Conservation (phyloP, 371 early-diverging fungal species). For the Mortierella sp. region DNA sequence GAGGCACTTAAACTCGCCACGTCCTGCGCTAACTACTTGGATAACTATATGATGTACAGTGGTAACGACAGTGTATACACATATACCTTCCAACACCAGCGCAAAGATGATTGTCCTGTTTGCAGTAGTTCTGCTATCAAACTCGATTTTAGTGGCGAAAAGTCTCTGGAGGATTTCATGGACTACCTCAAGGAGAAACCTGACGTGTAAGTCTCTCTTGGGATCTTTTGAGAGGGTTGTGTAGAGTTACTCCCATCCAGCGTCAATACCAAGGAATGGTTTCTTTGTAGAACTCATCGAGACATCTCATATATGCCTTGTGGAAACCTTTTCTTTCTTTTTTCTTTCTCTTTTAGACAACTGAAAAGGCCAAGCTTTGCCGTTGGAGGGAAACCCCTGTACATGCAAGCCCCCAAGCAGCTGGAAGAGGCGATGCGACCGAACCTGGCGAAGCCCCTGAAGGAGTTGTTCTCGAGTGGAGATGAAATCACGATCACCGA, state of each 20-base stretch:
- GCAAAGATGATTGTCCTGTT: conserved; percentile 90
- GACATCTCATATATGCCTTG: too few species aligned
- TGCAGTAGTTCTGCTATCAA: conserved; percentile 75
- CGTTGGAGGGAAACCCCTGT: conserved; percentile 68
- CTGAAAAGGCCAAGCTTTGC: conserved; percentile 83
- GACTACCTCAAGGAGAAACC: conserved; percentile 80
- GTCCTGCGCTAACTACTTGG: conserved; percentile 73
- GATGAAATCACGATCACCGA: conserved; percentile 82
- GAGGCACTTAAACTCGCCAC: conserved; percentile 95
- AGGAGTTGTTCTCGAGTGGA: conserved; percentile 74
- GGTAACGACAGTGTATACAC: conserved; percentile 93
- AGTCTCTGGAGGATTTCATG: conserved; percentile 76
- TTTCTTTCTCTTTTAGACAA: conserved; percentile 60
- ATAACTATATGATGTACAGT: conserved; percentile 97
- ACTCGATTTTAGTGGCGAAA: conserved; percentile 57
- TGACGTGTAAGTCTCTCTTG: conserved; percentile 66
- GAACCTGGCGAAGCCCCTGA: conserved; percentile 73
- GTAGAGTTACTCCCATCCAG: too few species aligned
- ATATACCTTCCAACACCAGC: conserved; percentile 87
- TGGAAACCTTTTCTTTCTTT: background rate
- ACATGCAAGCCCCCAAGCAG: conserved; percentile 83
- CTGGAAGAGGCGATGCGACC: conserved; percentile 78
- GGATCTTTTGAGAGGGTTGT: background rate
- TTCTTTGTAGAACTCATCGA: too few species aligned
- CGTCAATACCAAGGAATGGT: too few species aligned